Evolutionary conservation across 306 rosid species (phyloP), one percentile per base, ranked within the genome.

Genomic region (Casuarina equisetifolia): DNA sequence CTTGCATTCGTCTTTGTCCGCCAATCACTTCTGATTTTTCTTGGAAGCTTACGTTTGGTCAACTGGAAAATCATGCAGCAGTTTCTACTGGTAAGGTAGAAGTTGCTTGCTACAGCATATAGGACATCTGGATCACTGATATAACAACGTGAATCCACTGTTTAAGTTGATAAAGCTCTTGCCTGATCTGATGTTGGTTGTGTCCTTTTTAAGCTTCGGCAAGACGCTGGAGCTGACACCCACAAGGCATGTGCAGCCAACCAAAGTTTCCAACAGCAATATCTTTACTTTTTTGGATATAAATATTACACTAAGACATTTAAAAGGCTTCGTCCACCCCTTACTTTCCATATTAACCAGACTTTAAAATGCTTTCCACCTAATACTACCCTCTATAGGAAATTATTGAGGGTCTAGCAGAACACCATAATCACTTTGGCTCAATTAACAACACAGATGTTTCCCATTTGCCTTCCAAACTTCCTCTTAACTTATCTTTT

Each of bases 341-440:
- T 53, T 15, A 58, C 70, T 68, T 76, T 75, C 73, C 69, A 57
- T 42, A 78, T 57, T 45, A 73, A 77, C 78, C 77, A 61, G 2
- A 79, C 66, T 77, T 62, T 40, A 39, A 79, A 84, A 83, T 74
- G 40, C 62, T 78, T 38, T 54, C 83, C 89, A 89, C 82, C 90
- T 83, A 83, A 79, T 77, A 35, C 40, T 73, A 79, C 70, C 88
- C 83, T 79, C 83, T 71, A 82, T 82, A 82, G 81, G 81, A 82
- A 82, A 84, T 73, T 85, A 81, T 88, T 85, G 79, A 57, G 82
- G 79, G 80, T 81, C 83, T 79, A 88, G 84, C 79, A 84, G 15
- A 84, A 79, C 90, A 86, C 52, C 78, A 90, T 89, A 79, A 93
- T 89, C 74, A 82, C 82, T 72, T 25, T 66, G 32, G 75, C 81